Evolutionary conservation across 306 rosid genomes (phyloP).

Genomic region (Rosa rugosa): DNA sequence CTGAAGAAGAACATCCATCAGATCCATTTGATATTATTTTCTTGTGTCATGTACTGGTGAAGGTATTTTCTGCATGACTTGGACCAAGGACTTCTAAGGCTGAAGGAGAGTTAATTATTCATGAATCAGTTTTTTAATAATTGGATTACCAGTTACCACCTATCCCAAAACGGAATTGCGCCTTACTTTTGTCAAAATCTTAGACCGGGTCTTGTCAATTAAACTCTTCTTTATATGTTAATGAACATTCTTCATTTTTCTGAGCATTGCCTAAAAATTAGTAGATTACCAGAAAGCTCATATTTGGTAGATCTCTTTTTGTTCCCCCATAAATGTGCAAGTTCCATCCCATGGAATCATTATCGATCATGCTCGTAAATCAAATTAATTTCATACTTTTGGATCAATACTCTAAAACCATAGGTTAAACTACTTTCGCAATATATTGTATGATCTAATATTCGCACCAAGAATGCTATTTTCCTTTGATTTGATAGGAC

Average conservation of each 20-base stretch:
- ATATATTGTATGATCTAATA: no score
- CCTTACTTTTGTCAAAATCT: neutral
- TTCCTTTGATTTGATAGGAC: neutral
- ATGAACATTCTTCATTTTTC: neutral
- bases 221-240: neutral
- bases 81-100: neutral
- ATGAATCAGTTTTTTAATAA: neutral
- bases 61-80: slow-evolving; percentile 7
- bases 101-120: neutral
- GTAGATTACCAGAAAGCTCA: neutral
- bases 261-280: neutral
- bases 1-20: neutral
- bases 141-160: neutral
- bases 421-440: no score
- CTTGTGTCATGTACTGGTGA: neutral
- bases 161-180: neutral
- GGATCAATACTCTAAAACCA: no score
- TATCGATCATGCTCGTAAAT: no score
- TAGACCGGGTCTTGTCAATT: neutral
- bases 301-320: neutral
- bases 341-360: neutral
- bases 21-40: neutral
- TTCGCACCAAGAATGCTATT: neutral
- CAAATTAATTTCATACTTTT: no score
- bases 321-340: neutral